Evolutionary conservation across 306 rosid genomes (phyloP), one percentile per base, ranked within the genome.

Genomic region (Spatholobus suberectus): DNA sequence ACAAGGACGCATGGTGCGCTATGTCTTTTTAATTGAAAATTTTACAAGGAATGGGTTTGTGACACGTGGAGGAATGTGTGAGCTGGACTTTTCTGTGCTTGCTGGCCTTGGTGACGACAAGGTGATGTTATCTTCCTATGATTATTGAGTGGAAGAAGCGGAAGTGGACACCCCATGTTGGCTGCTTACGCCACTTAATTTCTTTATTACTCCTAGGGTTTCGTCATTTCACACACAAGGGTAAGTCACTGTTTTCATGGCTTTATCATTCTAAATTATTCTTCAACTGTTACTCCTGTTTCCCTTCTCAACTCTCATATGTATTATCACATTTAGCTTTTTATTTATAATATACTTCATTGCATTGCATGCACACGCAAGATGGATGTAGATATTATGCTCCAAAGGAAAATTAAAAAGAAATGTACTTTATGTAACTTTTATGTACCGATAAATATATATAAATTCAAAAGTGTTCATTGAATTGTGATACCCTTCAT

Each of bases 111-210:
- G 85, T 91, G 93, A 90, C 89, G 89, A 83, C 89, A 73, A 59
- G 63, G 82, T 92, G 89, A 94, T 85, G 90, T 83, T 89, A 83
- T 84, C 86, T 61, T 89, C 88, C 91, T 89, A 89, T 88, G 87
- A 88, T 84, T 88, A 86, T 73, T 82, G 26, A 85, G 70, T 71
- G 84, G 80, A 80, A 80, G 32, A 51, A 68, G 73, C 57, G 86
- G 79, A 86, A 75, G 68, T 81, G 86, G 88, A 87, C 87, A 82
- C 82, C 87, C 87, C 92, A 89, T 86, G 89, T 86, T 88, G 70
- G 17, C 54, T 85, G 87, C 82, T 73, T 74, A 57, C 6, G 71
- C 40, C 37, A 15, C 73, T 27, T 68, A 3, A 20, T 68, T 27
- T 44, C 20, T 29, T 70, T 55, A 21, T 57, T 63, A 20, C 41